Percentiles rank a stretch among this genome's conserved stretches.
These are phyloP conservation scores for Deinandra increscens DNA, from an alignment of 129 eudicot genomes.

Conservation along the genomic window DNA sequence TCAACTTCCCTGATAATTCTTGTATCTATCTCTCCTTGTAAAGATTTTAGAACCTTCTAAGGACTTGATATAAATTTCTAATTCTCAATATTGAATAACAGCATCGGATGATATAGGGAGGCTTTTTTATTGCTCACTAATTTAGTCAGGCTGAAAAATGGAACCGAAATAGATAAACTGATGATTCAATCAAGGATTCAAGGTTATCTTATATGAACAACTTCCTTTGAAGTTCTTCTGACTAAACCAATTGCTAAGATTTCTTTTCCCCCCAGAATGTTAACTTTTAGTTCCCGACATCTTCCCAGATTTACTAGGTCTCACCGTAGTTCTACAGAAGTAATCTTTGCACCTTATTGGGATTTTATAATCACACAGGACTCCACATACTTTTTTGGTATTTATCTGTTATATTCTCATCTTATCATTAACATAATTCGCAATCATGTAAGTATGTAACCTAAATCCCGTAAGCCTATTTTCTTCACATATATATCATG, in stretches of 20 bases:
- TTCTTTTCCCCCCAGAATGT: neutral
- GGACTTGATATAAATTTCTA: neutral
- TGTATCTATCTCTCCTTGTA: too few relatives aligned
- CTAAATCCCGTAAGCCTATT: neutral
- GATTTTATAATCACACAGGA: neutral
- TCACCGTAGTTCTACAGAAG: neutral
- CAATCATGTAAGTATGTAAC: neutral
- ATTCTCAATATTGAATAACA: neutral
- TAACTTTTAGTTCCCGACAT: neutral
- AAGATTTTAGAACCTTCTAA: too few relatives aligned
- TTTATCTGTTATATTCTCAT: neutral
- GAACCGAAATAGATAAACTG: neutral
- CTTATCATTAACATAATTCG: neutral
- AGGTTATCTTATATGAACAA: neutral
- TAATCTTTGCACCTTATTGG: neutral
- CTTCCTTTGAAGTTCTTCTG: neutral
- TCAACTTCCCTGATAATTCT: neutral
- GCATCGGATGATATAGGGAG: neutral
- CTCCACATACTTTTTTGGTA: neutral
- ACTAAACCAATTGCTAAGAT: neutral
- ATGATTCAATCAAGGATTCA: constrained; percentile 5
- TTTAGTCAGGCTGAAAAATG: neutral
- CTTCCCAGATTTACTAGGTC: neutral
- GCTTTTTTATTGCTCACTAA: neutral
- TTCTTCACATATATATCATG: neutral